Percentiles rank a stretch among this genome's conserved stretches.
Evolutionary conservation across 139 green algal species (phyloP).

Genomic region (Coelastrella sp.): DNA sequence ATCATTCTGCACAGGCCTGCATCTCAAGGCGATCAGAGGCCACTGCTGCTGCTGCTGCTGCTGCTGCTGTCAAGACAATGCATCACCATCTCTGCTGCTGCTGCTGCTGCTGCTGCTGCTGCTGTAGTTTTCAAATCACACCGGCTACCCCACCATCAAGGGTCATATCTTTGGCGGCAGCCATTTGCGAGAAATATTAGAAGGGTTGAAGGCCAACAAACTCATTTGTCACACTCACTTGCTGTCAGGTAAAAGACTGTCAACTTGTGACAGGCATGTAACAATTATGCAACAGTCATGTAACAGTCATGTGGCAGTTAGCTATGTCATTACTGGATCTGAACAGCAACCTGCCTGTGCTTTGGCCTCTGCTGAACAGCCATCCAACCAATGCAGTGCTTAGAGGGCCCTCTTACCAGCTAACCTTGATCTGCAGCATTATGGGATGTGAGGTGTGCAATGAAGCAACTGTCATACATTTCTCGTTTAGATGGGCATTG

Average conservation of each 20-base stretch:
- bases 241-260: slow-evolving; percentile 79
- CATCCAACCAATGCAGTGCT: too few relatives aligned
- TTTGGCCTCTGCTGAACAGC: too few relatives aligned
- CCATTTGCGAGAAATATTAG: slow-evolving; percentile 67
- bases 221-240: slow-evolving; percentile 92
- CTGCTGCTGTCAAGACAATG: too few relatives aligned
- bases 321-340: too few relatives aligned
- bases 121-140: slow-evolving; percentile 89
- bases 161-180: slow-evolving; percentile 78
- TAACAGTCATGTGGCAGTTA: too few relatives aligned
- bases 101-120: slow-evolving; percentile 31
- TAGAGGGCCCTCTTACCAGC: too few relatives aligned
- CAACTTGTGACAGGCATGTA: background rate
- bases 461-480: background rate
- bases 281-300: background rate
- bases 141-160: slow-evolving; percentile 80
- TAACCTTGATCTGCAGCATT: background rate
- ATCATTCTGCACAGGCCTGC: too few relatives aligned
- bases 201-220: slow-evolving; percentile 86
- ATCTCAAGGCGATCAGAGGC: too few relatives aligned
- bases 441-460: background rate
- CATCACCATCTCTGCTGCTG: background rate
- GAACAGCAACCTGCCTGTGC: too few relatives aligned
- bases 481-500: too few relatives aligned
- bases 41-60: too few relatives aligned